Evolutionary conservation across 495 filamentous ascomycete genomes (phyloP).

Genomic region (Chaetomium fimeti): DNA sequence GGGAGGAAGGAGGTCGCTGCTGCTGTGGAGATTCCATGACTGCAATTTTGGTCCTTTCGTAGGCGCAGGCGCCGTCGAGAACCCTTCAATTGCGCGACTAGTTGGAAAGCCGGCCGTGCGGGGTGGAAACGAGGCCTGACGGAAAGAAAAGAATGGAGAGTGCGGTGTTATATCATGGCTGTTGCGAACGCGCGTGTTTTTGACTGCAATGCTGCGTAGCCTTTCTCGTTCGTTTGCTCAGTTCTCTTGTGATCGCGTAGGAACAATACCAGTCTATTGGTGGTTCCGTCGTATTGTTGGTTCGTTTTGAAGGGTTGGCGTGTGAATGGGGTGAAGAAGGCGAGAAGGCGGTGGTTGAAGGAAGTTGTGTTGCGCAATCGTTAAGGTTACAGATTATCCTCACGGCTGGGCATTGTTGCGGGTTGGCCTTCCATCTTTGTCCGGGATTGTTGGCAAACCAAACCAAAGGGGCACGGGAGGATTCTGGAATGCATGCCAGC

Average conservation of each 20-base stretch:
- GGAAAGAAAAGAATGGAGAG: slow-evolving; percentile 31
- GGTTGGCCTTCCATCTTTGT: slow-evolving; percentile 18
- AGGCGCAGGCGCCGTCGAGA: background rate
- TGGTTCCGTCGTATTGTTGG: background rate
- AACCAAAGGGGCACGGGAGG: slow-evolving; percentile 13
- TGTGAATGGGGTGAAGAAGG: slow-evolving; percentile 4
- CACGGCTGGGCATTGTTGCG: slow-evolving; percentile 20
- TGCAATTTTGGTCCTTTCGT: background rate
- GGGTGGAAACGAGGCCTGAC: background rate
- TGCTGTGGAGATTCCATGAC: slow-evolving; percentile 23
- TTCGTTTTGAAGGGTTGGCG: background rate
- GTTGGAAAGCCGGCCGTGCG: background rate
- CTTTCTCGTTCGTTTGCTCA: background rate
- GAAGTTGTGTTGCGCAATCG: background rate
- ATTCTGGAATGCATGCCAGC: background rate
- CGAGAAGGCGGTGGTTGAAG: slow-evolving; percentile 11
- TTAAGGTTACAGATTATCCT: background rate
- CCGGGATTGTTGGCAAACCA: slow-evolving; percentile 1
- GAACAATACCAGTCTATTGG: background rate
- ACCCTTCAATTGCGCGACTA: slow-evolving; percentile 4
- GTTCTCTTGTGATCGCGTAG: too few species aligned
- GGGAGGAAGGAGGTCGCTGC: slow-evolving; percentile 29
- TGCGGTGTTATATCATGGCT: slow-evolving; percentile 34
- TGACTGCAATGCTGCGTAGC: background rate
- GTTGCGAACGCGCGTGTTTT: slow-evolving; percentile 1